Evolutionary conservation across 2,329 filamentous ascomycete genomes (phyloP), one percentile per base, ranked within the genome.

Genomic region (Atkinsonella hypoxylon): DNA sequence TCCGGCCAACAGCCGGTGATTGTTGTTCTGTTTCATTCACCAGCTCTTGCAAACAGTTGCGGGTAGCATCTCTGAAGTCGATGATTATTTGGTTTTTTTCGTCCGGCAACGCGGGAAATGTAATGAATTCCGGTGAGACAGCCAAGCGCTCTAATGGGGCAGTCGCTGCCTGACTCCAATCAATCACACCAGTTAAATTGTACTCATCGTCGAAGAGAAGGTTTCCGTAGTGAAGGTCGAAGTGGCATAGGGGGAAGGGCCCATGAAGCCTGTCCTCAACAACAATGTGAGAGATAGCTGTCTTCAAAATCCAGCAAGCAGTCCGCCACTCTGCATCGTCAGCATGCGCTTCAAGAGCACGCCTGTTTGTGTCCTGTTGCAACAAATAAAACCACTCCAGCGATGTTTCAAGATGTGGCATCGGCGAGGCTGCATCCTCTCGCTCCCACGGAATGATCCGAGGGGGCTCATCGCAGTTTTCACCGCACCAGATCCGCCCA

Each of bases 401-500:
- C 47, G 51, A 52, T 42, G 51, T 49, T 52, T 50, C 47, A 42
- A 3, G 34, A 32, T 41, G 41, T 22, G 41, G 31, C 20, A 31
- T 46, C 11, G 47, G 11, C 3, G n/a, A 5, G 34, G 41, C 10
- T 26, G 26, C 31, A 36, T 40, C 34, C 17, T 34, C 40, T 45
- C 12, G 18, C 26, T 46, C 42, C 36, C 42, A 42, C 18, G 51
- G 32, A 47, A 52, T 52, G 47, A 52, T 50, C 2, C 51, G 46
- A 18, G 51, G 51, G n/a, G 51, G 47, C 42, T 52, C 51, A 52
- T 52, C 51, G 51, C 47, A 52, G 43, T 42, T 49, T 48, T 52
- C 47, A 1, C 52, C 52, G 43, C 52, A 50, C 52, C 47, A 54
- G 11, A 54, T 47, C 5, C 52, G 22, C 20, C 52, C 52, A n/a